Percentiles rank a stretch among this genome's conserved stretches.
phyloP scores from a whole-genome alignment of 2,329 filamentous ascomycete genomes.

The Stagonosporopsis tanaceti region DNA sequence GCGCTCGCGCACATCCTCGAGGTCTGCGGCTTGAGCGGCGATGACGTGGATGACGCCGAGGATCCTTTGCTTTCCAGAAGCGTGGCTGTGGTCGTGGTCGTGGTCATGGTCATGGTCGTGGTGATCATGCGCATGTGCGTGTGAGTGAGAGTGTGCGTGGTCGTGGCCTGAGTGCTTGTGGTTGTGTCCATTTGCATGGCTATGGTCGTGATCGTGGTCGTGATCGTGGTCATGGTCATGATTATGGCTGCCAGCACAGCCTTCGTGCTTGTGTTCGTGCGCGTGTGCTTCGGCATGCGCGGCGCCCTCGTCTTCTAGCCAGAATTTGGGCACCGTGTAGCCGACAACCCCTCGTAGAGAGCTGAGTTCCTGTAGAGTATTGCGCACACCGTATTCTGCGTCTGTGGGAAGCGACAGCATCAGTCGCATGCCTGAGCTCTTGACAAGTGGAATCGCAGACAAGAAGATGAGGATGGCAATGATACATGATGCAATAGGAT shows the following conservation, averaged over 20 bases:
- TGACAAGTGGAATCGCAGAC: constrained; percentile 89
- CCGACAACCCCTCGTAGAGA: constrained; percentile 83
- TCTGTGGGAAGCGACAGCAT: constrained; percentile 85
- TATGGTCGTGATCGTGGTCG: constrained; percentile 33
- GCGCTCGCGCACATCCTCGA: constrained; percentile 85
- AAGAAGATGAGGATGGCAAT: constrained; percentile 93
- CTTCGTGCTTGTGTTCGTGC: constrained; percentile 48
- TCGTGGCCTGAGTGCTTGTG: constrained; percentile 45
- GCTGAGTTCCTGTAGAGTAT: constrained; percentile 82
- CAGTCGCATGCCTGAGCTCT: constrained; percentile 81
- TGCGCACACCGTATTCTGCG: constrained; percentile 86
- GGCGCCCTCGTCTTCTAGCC: constrained; percentile 75
- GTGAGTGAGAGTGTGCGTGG: constrained; percentile 38
- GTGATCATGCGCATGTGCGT: constrained; percentile 33
- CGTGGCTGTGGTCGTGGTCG: constrained; percentile 46
- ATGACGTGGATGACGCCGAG: constrained; percentile 88
- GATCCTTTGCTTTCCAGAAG: constrained; percentile 58
- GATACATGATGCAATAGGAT: constrained; percentile 90
- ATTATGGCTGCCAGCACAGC: constrained; percentile 29
- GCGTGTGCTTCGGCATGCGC: constrained; percentile 53
- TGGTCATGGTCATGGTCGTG: constrained; percentile 45
- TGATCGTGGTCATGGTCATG: constrained; percentile 44
- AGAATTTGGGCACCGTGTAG: constrained; percentile 89
- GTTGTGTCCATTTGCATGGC: constrained; percentile 46
- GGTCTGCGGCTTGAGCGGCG: constrained; percentile 72